phyloP scores from a whole-genome alignment of 2,329 filamentous ascomycete species.

The Verticillium zaregamsianum region DNA sequence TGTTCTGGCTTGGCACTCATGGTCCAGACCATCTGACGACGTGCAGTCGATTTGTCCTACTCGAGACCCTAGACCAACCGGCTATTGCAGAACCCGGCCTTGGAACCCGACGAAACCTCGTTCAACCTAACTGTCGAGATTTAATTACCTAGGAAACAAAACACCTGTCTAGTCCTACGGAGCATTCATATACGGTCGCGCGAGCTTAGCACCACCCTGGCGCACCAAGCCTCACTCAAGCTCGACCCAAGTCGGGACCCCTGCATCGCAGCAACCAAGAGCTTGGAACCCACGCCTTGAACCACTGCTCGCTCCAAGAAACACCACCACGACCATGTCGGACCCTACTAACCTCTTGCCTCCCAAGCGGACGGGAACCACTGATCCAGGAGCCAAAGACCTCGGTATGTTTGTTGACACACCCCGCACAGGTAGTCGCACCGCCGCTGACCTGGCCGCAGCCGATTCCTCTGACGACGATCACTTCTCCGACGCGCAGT shows the following conservation, averaged over 20 bases:
- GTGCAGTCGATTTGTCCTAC: not conserved
- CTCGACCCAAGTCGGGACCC: not conserved
- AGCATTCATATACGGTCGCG: not conserved
- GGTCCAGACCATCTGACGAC: not conserved
- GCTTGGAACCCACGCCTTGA: not conserved
- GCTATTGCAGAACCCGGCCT: not conserved
- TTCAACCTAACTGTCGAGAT: not conserved
- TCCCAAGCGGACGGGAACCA: slow-evolving; percentile 34
- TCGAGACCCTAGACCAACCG: not conserved
- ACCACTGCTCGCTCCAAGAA: not conserved
- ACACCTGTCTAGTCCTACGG: not conserved
- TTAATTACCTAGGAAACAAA: not conserved
- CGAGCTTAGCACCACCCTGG: not conserved
- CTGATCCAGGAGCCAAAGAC: slow-evolving; percentile 57
- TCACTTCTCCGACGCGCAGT: slow-evolving; percentile 65
- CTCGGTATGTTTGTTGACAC: slow-evolving; percentile 36
- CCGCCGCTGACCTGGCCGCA: slow-evolving; percentile 3
- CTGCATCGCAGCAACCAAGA: not conserved
- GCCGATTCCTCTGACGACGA: slow-evolving; percentile 60
- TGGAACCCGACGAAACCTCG: not conserved
- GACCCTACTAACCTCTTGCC: slow-evolving; percentile 33
- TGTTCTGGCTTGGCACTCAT: not conserved
- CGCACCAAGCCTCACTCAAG: not conserved
- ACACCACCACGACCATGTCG: slow-evolving; percentile 17
- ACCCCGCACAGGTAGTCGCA: not conserved